Percentiles rank a stretch among this genome's conserved stretches.
Conservation (phyloP, 805 yeast species). For the Jamesozyma gamospora region DNA sequence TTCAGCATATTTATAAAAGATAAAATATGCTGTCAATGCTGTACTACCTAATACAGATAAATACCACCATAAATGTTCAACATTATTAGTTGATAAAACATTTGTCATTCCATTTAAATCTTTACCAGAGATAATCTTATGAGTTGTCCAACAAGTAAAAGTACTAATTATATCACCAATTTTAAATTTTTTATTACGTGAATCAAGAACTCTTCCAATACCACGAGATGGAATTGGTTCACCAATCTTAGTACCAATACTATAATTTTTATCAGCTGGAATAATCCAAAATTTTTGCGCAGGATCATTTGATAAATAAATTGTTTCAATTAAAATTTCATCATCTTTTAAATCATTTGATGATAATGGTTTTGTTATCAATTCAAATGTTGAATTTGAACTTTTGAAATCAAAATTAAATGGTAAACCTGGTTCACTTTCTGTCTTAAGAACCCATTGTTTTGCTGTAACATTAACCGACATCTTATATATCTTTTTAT, state of each 20-base stretch:
- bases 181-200: constrained; percentile 33
- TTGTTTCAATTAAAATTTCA: constrained; percentile 36
- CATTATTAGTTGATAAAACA: constrained; percentile 11
- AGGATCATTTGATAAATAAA: constrained; percentile 49
- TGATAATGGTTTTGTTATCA: constrained; percentile 14
- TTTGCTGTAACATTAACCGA: constrained; percentile 17
- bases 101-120: background rate
- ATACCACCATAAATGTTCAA: constrained; percentile 35
- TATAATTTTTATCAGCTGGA: constrained; percentile 24
- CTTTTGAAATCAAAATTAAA: constrained; percentile 19
- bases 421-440: constrained; percentile 20
- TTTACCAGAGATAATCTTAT: constrained; percentile 28
- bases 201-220: constrained; percentile 40
- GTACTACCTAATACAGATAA: constrained; percentile 46
- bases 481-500: constrained; percentile 1
- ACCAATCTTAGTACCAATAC: constrained; percentile 29
- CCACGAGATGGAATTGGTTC: constrained; percentile 43
- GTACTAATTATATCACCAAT: constrained; percentile 39
- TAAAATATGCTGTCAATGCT: constrained; percentile 52
- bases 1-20: constrained; percentile 41
- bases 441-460: constrained; percentile 25
- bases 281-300: constrained; percentile 51
- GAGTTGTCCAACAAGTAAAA: constrained; percentile 39
- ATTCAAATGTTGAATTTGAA: constrained; percentile 26
- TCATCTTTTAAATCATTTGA: constrained; percentile 27